Evolutionary conservation across 768 basidiomycete species (phyloP).

Genomic region (Leccinum subtestaceum): DNA sequence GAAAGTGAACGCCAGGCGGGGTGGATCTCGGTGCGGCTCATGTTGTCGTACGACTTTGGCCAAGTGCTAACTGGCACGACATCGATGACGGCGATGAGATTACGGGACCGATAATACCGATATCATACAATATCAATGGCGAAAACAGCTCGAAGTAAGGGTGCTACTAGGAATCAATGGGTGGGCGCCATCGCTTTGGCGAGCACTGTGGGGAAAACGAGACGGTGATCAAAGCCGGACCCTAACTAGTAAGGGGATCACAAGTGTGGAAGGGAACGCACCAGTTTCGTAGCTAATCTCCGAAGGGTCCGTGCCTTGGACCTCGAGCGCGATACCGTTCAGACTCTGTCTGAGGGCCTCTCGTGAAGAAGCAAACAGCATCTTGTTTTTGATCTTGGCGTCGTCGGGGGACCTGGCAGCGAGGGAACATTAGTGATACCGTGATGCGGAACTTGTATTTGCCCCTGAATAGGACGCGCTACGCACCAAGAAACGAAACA

Average conservation of each 20-base stretch:
- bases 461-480: slow-evolving; percentile 27
- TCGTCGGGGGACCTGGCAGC: slow-evolving; percentile 75
- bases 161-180: slow-evolving; percentile 10
- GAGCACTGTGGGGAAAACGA: slow-evolving; percentile 10
- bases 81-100: background rate
- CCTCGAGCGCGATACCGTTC: slow-evolving; percentile 72
- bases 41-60: background rate
- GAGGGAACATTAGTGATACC: background rate
- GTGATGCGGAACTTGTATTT: background rate
- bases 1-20: background rate
- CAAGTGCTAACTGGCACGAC: background rate
- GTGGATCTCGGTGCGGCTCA: background rate
- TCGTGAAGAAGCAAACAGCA: slow-evolving; percentile 88
- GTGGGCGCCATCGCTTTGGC: slow-evolving; percentile 17
- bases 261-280: slow-evolving; percentile 36
- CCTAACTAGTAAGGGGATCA: background rate
- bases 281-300: slow-evolving; percentile 74
- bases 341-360: slow-evolving; percentile 73
- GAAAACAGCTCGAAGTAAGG: background rate
- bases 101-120: background rate
- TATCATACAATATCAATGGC: background rate
- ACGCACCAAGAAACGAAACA: slow-evolving; percentile 77
- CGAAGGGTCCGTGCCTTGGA: slow-evolving; percentile 78
- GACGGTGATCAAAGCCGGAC: background rate
- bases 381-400: slow-evolving; percentile 87